A percentile compares a stretch with the other conserved stretches of the same genome.
Conservation (phyloP, 176 grass and related monocot species). For the Chloris gayana region DNA sequence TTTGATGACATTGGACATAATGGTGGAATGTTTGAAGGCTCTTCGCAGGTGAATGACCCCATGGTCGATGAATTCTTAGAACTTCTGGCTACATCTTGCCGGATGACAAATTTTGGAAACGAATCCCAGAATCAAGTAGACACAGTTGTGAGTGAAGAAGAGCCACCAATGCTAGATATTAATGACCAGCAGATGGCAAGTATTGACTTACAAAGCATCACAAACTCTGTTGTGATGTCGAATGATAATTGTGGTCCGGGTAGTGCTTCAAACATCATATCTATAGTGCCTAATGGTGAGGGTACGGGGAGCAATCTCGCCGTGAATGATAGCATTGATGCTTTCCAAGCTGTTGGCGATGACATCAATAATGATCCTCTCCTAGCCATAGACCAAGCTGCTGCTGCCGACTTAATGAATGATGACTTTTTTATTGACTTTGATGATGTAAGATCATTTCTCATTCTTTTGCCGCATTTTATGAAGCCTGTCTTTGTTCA, state of each 20-base stretch:
- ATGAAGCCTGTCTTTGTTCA: background rate
- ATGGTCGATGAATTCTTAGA: background rate
- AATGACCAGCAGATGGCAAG: conserved; percentile 4
- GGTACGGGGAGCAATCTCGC: conserved; percentile 15
- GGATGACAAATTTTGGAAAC: conserved; percentile 1
- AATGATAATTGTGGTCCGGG: background rate
- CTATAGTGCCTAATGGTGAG: conserved; percentile 2
- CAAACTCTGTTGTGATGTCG: background rate
- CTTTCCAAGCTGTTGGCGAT: conserved; percentile 9
- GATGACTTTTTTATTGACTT: background rate
- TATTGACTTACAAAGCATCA: conserved; percentile 28
- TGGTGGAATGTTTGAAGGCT: conserved; percentile 11
- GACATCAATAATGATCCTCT: conserved; percentile 8
- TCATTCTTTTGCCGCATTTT: background rate
- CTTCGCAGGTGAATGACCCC: background rate
- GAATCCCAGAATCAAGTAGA: conserved; percentile 11
- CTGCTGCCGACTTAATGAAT: background rate
- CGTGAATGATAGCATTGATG: background rate
- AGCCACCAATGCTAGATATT: background rate
- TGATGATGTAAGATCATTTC: conserved; percentile 31
- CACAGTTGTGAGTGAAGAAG: background rate
- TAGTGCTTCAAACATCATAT: conserved; percentile 23
- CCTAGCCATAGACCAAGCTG: background rate
- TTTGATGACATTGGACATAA: conserved; percentile 7
- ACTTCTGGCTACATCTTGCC: background rate